phyloP scores from a whole-genome alignment of 176 grass and related monocot species.

The Themeda triandra region DNA sequence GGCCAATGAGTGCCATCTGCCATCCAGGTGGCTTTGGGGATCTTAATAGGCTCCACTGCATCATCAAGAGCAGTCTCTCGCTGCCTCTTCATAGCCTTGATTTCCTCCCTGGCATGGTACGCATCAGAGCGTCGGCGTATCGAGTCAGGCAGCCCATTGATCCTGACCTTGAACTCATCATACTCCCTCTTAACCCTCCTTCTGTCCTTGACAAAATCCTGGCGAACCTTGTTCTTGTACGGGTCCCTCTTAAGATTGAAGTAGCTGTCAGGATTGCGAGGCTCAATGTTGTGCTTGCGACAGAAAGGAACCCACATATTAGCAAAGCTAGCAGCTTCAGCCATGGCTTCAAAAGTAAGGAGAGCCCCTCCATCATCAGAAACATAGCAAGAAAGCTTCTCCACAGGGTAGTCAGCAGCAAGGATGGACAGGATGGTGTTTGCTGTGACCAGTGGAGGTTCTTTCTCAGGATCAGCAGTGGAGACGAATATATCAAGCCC shows the following conservation, averaged over 20 bases:
- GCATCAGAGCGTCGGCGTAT: constrained; percentile 85
- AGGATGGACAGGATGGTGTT: constrained; percentile 98
- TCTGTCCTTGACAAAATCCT: constrained; percentile 94
- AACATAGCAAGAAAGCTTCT: constrained; percentile 95
- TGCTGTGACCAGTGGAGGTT: constrained; percentile 83
- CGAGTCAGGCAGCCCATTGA: constrained; percentile 76
- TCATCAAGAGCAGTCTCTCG: constrained; percentile 69
- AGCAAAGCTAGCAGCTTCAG: constrained; percentile 94
- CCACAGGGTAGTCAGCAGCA: constrained; percentile 92
- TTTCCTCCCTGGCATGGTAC: constrained; percentile 95
- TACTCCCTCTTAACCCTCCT: constrained; percentile 94
- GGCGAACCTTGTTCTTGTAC: constrained; percentile 81
- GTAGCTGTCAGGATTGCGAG: constrained; percentile 93
- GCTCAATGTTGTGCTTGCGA: constrained; percentile 84
- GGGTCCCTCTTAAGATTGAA: constrained; percentile 92
- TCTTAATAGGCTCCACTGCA: constrained; percentile 63
- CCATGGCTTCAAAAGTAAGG: constrained; percentile 97
- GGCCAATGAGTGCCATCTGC: constrained; percentile 97
- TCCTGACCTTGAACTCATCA: constrained; percentile 95
- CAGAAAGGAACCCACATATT: constrained; percentile 98
- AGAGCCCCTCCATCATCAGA: constrained; percentile 94
- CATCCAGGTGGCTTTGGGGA: constrained; percentile 98
- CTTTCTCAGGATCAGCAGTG: constrained; percentile 95
- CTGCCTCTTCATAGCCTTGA: constrained; percentile 92
- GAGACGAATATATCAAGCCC: constrained; percentile 93